Conservation (phyloP, 371 early-diverging fungal genomes). For the Mucor velutinosus region DNA sequence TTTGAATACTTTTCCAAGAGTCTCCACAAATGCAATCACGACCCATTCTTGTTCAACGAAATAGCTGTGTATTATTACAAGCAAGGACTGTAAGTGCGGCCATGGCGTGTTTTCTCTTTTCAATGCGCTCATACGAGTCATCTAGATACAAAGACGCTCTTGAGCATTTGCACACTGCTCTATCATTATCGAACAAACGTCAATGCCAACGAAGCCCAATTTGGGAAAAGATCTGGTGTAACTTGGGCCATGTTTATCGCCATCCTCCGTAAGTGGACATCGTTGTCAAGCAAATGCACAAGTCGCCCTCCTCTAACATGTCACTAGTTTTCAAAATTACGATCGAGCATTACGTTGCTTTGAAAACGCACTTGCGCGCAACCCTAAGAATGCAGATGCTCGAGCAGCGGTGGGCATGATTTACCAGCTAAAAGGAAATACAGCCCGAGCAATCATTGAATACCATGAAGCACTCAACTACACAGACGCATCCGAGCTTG, state of each 20-base stretch:
- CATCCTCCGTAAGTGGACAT: conserved; percentile 51
- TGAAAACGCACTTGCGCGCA: conserved; percentile 47
- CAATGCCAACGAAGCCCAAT: conserved; percentile 37
- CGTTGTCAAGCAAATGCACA: background rate
- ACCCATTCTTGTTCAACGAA: conserved; percentile 73
- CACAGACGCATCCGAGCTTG: background rate
- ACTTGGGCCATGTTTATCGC: conserved; percentile 72
- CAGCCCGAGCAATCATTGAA: conserved; percentile 54
- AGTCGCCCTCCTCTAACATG: background rate
- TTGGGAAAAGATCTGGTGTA: conserved; percentile 70
- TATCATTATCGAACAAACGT: conserved; percentile 49
- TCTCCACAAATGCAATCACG: conserved; percentile 52
- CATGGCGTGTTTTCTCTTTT: background rate
- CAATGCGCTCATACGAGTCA: background rate
- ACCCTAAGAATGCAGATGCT: conserved; percentile 37
- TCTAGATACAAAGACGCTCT: conserved; percentile 58
- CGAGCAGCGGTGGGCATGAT: conserved; percentile 55
- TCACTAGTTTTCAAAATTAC: conserved; percentile 12
- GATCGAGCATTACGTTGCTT: conserved; percentile 53
- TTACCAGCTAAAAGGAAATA: conserved; percentile 48
- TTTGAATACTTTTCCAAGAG: conserved; percentile 60
- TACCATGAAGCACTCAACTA: conserved; percentile 50
- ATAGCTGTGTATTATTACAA: conserved; percentile 66
- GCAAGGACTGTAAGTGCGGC: conserved; percentile 47
- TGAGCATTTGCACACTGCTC: conserved; percentile 52